Conservation (phyloP, 208 protist species). For the Tritrichomonas foetus region DNA sequence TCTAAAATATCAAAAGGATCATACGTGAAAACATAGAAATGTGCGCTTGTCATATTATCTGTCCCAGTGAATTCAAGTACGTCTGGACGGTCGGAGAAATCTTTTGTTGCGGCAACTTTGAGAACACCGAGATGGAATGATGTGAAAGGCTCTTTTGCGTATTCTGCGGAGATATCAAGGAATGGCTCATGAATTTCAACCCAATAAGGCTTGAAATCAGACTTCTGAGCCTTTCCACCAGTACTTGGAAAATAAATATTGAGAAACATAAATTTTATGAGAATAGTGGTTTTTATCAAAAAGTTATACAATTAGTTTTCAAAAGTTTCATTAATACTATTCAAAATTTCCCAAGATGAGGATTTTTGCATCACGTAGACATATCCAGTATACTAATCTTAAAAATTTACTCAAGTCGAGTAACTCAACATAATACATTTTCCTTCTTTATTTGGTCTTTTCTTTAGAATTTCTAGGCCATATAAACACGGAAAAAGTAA, state of each 20-base stretch:
- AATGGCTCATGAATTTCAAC: constrained; percentile 16
- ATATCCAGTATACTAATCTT: no score
- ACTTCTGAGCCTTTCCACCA: neutral
- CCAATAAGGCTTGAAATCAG: constrained; percentile 35
- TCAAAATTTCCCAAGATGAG: no score
- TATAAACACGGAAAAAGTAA: no score
- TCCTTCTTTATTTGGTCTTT: no score
- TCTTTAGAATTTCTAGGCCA: no score
- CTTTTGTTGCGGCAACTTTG: neutral
- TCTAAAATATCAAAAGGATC: constrained; percentile 28
- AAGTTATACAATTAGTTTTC: no score
- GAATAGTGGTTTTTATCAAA: no score
- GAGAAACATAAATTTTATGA: no score
- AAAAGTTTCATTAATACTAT: no score
- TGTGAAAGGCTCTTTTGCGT: constrained; percentile 14
- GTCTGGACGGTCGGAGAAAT: constrained; percentile 4
- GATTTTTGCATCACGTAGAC: no score
- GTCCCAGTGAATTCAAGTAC: neutral
- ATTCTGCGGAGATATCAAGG: neutral
- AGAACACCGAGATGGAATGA: constrained; percentile 8
- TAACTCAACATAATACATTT: no score
- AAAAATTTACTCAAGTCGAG: no score
- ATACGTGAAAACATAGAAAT: constrained; percentile 7
- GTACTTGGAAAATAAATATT: neutral
- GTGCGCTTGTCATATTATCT: neutral